A percentile compares a stretch with the other conserved stretches of the same genome.
phyloP scores from a whole-genome alignment of 805 yeast species.

The Saccharomyces eubayanus region DNA sequence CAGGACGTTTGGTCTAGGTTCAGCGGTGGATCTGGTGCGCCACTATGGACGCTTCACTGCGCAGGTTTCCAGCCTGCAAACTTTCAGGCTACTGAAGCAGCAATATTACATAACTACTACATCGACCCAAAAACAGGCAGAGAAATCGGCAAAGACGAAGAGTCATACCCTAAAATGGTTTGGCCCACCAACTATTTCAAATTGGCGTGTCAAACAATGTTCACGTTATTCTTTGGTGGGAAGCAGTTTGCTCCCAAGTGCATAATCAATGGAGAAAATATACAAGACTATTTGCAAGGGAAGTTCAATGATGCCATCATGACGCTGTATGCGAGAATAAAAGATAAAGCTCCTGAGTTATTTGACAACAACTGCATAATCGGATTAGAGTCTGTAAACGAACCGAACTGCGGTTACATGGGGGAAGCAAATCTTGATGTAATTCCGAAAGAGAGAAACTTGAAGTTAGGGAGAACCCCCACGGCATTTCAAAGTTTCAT shows the following conservation, averaged over 20 bases:
- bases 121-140: constrained; percentile 32
- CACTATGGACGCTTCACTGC: constrained; percentile 84
- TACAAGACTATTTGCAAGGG: constrained; percentile 67
- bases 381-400: constrained; percentile 83
- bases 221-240: constrained; percentile 80
- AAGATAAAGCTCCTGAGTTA: constrained; percentile 36
- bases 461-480: constrained; percentile 76
- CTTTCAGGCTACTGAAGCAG: constrained; percentile 70
- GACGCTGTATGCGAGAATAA: constrained; percentile 37
- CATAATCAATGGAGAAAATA: constrained; percentile 58
- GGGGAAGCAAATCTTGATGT: constrained; percentile 50
- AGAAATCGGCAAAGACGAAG: constrained; percentile 26
- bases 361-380: constrained; percentile 37
- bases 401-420: constrained; percentile 70
- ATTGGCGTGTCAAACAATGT: constrained; percentile 71
- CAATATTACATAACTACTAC: constrained; percentile 59
- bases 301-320: constrained; percentile 51
- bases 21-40: constrained; percentile 90
- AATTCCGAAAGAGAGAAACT: constrained; percentile 53
- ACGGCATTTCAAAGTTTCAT: constrained; percentile 65
- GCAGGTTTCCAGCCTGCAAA: constrained; percentile 77
- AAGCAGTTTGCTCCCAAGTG: constrained; percentile 68
- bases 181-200: constrained; percentile 86
- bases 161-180: constrained; percentile 66
- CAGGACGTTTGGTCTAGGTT: constrained; percentile 92